Conservation (phyloP, 371 early-diverging fungal species). For the Rhizomucor pusillus region DNA sequence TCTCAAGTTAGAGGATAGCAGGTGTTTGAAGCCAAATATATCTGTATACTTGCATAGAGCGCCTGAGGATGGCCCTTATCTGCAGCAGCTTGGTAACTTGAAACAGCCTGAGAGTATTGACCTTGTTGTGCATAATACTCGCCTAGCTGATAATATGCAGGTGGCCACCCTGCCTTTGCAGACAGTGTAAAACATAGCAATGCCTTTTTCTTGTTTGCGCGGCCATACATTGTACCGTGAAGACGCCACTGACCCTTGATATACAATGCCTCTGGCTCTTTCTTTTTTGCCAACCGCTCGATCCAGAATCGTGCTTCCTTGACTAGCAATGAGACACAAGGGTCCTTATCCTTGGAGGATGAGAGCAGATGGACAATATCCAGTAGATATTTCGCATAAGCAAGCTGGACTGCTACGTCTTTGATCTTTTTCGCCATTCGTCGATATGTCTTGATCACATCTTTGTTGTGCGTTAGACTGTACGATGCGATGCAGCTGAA, state of each 20-base stretch:
- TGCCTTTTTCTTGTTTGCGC: conserved; percentile 1
- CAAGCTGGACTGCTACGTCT: conserved; percentile 61
- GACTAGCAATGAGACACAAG: conserved; percentile 12
- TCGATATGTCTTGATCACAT: conserved; percentile 56
- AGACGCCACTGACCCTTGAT: conserved; percentile 68
- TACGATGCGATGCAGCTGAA: conserved; percentile 18
- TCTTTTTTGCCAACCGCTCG: conserved; percentile 56
- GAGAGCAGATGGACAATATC: conserved; percentile 27
- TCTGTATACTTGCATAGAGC: conserved; percentile 60
- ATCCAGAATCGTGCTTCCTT: conserved; percentile 77
- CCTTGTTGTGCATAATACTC: conserved; percentile 53
- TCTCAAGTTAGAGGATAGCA: no score
- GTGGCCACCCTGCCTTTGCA: conserved; percentile 12
- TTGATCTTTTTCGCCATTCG: conserved; percentile 76
- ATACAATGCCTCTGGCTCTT: conserved; percentile 69
- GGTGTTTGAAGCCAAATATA: no score
- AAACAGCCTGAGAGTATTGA: conserved; percentile 63
- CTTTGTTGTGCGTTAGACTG: conserved; percentile 21
- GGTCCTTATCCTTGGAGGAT: neutral
- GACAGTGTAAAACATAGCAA: conserved; percentile 13
- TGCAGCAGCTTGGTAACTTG: conserved; percentile 76
- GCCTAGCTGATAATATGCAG: conserved; percentile 10
- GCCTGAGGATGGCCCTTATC: conserved; percentile 65
- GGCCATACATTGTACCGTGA: no score
- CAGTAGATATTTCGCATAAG: conserved; percentile 72